A percentile compares a stretch with the other conserved stretches of the same genome.
Evolutionary conservation across 2,329 filamentous ascomycete genomes (phyloP).

Genomic region (Aspergillus sp.): DNA sequence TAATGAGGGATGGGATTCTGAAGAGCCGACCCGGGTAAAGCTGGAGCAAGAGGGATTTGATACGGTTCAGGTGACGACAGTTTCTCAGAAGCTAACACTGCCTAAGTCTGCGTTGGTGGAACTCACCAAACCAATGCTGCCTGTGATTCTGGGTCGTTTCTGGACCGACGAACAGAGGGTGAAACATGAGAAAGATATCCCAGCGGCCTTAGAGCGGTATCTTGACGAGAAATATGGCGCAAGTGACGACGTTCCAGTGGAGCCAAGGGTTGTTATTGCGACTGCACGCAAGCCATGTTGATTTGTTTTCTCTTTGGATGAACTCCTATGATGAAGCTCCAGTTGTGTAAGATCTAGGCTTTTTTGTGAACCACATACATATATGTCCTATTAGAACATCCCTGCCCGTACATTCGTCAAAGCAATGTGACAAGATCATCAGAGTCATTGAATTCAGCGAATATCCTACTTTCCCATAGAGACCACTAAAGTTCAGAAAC

Average conservation of each 20-base stretch:
- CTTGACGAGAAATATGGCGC: conserved; percentile 22
- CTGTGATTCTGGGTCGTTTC: conserved; percentile 20
- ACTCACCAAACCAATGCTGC: conserved; percentile 19
- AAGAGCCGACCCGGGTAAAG: conserved; percentile 18
- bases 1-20: conserved; percentile 24
- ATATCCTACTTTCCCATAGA: conserved; percentile 24
- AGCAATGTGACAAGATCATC: conserved; percentile 18
- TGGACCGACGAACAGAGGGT: conserved; percentile 30
- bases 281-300: conserved; percentile 24
- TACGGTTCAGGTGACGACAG: conserved; percentile 20
- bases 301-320: background rate
- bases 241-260: conserved; percentile 19
- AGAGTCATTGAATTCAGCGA: conserved; percentile 24
- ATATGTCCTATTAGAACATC: background rate
- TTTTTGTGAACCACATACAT: background rate
- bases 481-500: conserved; percentile 26
- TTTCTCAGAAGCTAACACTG: conserved; percentile 13
- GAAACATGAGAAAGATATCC: conserved; percentile 17
- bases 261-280: conserved; percentile 29
- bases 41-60: conserved; percentile 22
- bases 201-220: conserved; percentile 21
- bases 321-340: no score
- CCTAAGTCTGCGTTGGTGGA: conserved; percentile 19
- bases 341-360: no score
- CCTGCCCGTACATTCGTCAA: background rate